Percentiles rank a stretch among this genome's conserved stretches.
Conservation (phyloP, 1,139 yeast species). For the Taphrina wiesneri region DNA sequence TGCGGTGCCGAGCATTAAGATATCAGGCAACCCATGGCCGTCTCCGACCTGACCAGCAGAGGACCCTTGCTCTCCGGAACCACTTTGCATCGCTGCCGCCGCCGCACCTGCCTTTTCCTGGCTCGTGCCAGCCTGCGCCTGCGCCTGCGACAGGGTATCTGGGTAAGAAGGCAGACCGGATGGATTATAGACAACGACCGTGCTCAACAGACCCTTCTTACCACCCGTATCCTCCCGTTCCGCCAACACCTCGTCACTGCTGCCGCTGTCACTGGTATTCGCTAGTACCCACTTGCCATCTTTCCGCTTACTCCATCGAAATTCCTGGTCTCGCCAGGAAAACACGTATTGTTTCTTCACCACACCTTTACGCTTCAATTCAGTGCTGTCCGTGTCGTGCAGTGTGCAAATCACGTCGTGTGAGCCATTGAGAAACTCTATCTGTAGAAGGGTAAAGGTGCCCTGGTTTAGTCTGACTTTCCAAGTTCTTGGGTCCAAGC, state of each 20-base stretch:
- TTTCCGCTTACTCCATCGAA: not conserved
- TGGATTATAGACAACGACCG: not conserved
- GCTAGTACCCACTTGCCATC: not conserved
- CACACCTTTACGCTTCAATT: not conserved
- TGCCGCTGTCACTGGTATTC: not conserved
- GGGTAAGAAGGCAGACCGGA: not conserved
- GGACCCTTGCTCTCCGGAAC: too few relatives aligned
- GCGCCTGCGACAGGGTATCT: not conserved
- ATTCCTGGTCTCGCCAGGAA: not conserved
- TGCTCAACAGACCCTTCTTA: not conserved
- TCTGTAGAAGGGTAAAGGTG: not conserved
- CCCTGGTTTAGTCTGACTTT: not conserved
- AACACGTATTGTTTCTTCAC: not conserved
- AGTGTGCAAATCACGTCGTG: not conserved
- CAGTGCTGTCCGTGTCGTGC: not conserved
- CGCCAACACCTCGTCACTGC: not conserved
- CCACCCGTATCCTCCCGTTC: not conserved
- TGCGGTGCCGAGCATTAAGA: constrained; percentile 11
- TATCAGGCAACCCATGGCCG: not conserved
- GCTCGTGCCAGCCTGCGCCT: not conserved
- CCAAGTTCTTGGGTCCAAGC: constrained; percentile 4
- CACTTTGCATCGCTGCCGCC: too few relatives aligned
- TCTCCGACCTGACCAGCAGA: not conserved
- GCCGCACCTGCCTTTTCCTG: not conserved
- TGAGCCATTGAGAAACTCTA: not conserved